These are phyloP conservation scores for Phragmites australis DNA, from an alignment of 176 grass and related monocot genomes.

Conservation along the genomic window DNA sequence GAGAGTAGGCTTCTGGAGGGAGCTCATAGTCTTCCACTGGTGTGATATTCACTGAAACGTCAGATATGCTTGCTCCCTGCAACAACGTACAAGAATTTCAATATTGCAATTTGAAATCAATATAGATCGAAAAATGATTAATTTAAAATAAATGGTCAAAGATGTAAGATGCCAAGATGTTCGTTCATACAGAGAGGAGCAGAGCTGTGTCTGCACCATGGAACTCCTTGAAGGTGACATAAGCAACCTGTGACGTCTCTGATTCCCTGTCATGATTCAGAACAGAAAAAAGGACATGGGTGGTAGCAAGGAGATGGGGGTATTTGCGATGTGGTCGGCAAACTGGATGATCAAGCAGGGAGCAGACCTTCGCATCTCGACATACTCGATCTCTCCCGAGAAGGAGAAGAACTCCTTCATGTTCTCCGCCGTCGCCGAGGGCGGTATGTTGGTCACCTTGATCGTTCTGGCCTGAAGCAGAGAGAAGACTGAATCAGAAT, in stretches of 20 bases:
- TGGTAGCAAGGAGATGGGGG: not conserved
- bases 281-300: not conserved
- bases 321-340: too few relatives aligned
- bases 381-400: slow-evolving; percentile 49
- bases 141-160: not conserved
- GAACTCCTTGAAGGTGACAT: slow-evolving; percentile 56
- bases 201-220: slow-evolving; percentile 49
- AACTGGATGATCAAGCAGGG: not conserved
- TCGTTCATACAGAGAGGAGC: slow-evolving; percentile 42
- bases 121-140: not conserved
- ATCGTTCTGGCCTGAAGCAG: slow-evolving; percentile 42
- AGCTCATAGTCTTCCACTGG: slow-evolving; percentile 50
- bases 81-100: not conserved
- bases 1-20: slow-evolving; percentile 45
- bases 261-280: slow-evolving; percentile 12
- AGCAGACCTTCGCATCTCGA: slow-evolving; percentile 52
- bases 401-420: slow-evolving; percentile 62
- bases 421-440: slow-evolving; percentile 18
- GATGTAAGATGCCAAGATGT: not conserved
- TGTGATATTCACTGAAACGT: slow-evolving; percentile 36
- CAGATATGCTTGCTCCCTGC: slow-evolving; percentile 52
- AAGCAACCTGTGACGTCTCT: slow-evolving; percentile 42
- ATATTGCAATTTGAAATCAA: not conserved
- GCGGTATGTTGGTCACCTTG: slow-evolving; percentile 48
- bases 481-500: not conserved